A percentile compares a stretch with the other conserved stretches of the same genome.
Evolutionary conservation across 2,329 filamentous ascomycete species (phyloP).

Genomic region (Cordyceps fumosorosea): DNA sequence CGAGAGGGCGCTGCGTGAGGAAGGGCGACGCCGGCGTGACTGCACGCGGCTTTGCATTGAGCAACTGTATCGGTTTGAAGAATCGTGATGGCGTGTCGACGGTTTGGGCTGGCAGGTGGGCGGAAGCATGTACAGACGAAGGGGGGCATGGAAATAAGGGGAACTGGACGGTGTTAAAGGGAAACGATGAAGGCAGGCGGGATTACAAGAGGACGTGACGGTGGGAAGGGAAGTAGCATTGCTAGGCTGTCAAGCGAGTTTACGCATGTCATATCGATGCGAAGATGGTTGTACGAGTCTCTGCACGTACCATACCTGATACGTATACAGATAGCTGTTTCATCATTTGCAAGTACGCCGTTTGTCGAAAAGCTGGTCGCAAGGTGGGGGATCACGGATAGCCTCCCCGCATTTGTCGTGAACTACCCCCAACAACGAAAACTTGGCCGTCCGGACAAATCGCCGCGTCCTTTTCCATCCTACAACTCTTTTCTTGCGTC

Average conservation of each 20-base stretch:
- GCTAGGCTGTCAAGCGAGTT: no score
- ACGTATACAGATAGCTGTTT: no score
- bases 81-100: background rate
- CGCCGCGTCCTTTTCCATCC: background rate
- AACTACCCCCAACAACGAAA: background rate
- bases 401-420: background rate
- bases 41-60: slow-evolving; percentile 3
- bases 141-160: background rate
- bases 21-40: background rate
- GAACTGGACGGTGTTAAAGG: no score
- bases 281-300: no score
- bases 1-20: background rate
- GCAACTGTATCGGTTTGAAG: slow-evolving; percentile 12
- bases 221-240: no score
- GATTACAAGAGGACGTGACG: no score
- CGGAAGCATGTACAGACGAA: background rate
- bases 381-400: background rate
- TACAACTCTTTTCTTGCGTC: background rate
- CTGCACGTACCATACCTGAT: no score
- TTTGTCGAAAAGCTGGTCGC: no score
- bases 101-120: background rate
- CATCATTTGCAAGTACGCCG: no score
- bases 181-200: no score
- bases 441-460: background rate
- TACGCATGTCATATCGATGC: no score